A percentile compares a stretch with the other conserved stretches of the same genome.
Evolutionary conservation across 2,329 filamentous ascomycete genomes (phyloP).

Genomic region (Tolypocladium tundrense): DNA sequence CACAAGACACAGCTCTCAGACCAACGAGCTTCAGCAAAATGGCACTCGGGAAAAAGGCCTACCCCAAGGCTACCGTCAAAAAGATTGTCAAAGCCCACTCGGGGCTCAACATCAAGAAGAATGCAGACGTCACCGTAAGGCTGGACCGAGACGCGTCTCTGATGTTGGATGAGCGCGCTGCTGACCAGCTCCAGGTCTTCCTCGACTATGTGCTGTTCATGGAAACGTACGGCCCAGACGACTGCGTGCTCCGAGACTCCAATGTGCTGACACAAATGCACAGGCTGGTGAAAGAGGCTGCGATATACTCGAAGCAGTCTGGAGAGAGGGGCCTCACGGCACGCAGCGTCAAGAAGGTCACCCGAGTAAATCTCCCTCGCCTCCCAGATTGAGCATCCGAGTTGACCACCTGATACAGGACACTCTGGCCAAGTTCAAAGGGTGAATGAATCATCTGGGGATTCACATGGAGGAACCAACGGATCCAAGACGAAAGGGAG

Average conservation of each 20-base stretch:
- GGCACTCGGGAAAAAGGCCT: constrained; percentile 56
- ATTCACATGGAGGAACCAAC: neutral
- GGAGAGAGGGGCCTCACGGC: constrained; percentile 67
- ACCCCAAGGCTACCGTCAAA: constrained; percentile 75
- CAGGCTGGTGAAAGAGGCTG: constrained; percentile 70
- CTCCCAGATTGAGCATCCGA: neutral
- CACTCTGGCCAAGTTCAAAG: constrained; percentile 58
- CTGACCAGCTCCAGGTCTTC: constrained; percentile 54
- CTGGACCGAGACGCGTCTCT: constrained; percentile 8
- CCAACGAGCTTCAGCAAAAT: constrained; percentile 9
- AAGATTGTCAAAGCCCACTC: constrained; percentile 87
- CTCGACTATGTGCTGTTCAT: constrained; percentile 79
- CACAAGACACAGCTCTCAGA: neutral
- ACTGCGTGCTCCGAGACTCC: neutral
- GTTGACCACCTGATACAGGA: constrained; percentile 32
- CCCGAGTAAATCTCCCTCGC: constrained; percentile 41
- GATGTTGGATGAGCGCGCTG: constrained; percentile 4
- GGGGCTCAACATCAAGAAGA: constrained; percentile 69
- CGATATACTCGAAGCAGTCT: constrained; percentile 62
- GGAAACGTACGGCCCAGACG: constrained; percentile 37
- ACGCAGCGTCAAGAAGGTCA: constrained; percentile 66
- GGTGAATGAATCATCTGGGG: constrained; percentile 27
- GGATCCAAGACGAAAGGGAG: neutral
- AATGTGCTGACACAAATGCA: neutral
- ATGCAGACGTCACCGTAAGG: constrained; percentile 71